Percentiles rank a stretch among this genome's conserved stretches.
Conservation (phyloP, 257 asterid genomes). For the Haberlea rhodopensis region DNA sequence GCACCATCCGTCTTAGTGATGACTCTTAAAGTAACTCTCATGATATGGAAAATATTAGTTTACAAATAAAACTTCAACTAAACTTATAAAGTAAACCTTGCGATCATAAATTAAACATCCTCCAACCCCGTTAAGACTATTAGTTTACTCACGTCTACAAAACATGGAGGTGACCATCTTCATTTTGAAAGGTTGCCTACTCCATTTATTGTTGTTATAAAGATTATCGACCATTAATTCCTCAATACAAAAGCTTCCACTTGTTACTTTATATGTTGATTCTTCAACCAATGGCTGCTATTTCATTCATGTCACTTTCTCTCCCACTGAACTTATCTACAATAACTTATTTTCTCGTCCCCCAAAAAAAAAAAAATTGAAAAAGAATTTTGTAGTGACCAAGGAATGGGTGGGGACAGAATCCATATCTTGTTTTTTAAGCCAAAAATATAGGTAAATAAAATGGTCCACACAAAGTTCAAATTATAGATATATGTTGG, state of each 20-base stretch:
- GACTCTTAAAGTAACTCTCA: no score
- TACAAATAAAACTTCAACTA: no score
- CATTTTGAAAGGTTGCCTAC: no score
- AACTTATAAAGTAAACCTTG: no score
- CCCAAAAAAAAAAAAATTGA: slow-evolving; percentile 1
- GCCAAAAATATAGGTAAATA: slow-evolving; percentile 16
- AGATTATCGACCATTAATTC: no score
- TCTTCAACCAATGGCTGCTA: slow-evolving; percentile 26
- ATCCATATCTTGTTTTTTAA: slow-evolving; percentile 40
- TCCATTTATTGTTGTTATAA: no score
- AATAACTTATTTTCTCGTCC: slow-evolving; percentile 16
- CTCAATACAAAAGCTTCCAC: not conserved
- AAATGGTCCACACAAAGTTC: slow-evolving; percentile 45
- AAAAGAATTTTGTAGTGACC: slow-evolving; percentile 26
- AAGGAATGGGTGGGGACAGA: slow-evolving; percentile 40
- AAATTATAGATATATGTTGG: slow-evolving; percentile 39
- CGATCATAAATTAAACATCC: no score
- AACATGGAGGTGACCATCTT: no score
- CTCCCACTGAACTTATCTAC: slow-evolving; percentile 30
- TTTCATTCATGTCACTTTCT: slow-evolving; percentile 34
- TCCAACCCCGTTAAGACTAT: no score
- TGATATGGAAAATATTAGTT: no score
- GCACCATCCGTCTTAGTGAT: no score
- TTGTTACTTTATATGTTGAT: slow-evolving; percentile 11
- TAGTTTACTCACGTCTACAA: no score